Evolutionary conservation across 2,329 filamentous ascomycete genomes (phyloP).

Genomic region (Parastagonospora nodorum): DNA sequence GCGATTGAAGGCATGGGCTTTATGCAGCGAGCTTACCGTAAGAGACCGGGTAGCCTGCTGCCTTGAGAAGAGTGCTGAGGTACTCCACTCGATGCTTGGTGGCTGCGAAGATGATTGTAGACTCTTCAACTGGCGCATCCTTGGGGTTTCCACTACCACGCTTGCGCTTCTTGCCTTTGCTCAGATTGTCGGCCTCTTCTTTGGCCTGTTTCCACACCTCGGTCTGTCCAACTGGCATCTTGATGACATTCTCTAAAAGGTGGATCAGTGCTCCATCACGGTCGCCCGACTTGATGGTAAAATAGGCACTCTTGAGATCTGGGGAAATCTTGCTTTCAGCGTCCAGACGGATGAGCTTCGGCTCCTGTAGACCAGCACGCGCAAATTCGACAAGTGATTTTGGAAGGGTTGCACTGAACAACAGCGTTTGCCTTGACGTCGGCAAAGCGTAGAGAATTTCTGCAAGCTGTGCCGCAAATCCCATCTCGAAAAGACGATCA

Average conservation of each 20-base stretch:
- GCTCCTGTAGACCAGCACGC: conserved; percentile 88
- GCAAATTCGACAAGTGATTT: conserved; percentile 96
- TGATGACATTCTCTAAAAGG: conserved; percentile 87
- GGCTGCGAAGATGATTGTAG: conserved; percentile 91
- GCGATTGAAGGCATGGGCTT: not conserved
- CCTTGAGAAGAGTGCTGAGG: conserved; percentile 75
- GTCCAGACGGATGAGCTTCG: conserved; percentile 85
- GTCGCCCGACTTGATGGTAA: conserved; percentile 87
- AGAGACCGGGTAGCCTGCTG: conserved; percentile 85
- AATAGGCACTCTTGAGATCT: conserved; percentile 94
- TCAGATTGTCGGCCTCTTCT: conserved; percentile 50
- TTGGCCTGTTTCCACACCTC: conserved; percentile 54
- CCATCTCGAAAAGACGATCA: conserved; percentile 97
- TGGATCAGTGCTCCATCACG: conserved; percentile 93
- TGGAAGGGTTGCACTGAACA: conserved; percentile 94
- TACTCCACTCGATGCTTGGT: conserved; percentile 99
- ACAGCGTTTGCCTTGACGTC: conserved; percentile 79
- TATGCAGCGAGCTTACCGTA: conserved; percentile 55
- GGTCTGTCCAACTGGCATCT: conserved; percentile 76
- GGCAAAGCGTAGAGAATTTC: conserved; percentile 93
- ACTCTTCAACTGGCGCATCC: conserved; percentile 82
- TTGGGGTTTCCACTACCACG: conserved; percentile 60
- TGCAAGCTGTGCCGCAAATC: conserved; percentile 88
- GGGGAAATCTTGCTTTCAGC: conserved; percentile 95
- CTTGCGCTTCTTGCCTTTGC: conserved; percentile 74